Base-by-base conservation (phyloP, 108 stramenopile species). In the Bacterosira constricta region DNA sequence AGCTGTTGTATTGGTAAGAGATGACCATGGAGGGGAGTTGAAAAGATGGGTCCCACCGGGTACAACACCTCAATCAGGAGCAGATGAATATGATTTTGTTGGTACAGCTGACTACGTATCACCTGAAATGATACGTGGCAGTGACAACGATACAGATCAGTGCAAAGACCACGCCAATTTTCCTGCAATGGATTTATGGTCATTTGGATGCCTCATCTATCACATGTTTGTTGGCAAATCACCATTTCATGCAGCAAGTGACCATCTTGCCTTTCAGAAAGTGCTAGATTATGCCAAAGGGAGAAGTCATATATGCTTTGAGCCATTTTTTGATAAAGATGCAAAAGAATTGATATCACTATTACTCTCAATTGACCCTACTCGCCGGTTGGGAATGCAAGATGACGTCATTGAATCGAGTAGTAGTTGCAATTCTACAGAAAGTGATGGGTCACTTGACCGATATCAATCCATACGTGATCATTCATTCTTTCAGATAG, bases 81-180 rank as follows among this genome's bases (percentile, higher is more conserved):
- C n/a, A n/a, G n/a, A n/a, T n/a, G n/a, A n/a, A 25, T 6, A 31
- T 39, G 68, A 69, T 30, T 75, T 68, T 49, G 57, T 75, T 12
- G 81, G 81, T 12, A 82, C 66, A 20, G 57, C 77, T 5, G 76
- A 61, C n/a, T 82, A 73, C 52, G 39, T 66, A 5, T 73, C 66
- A 23, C 81, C 81, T 32, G 77, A 82, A 82, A 66, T 68, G 56
- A 38, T 82, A 34, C 80, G 75, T 15, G 80, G 68, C 17, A 71
- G 17, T 30, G 10, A 1, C 9, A 26, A 15, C 41, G 63, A 55
- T 7, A 18, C 13, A 47, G 34, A 51, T 9, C 12, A 49, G 25
- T 21, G 29, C 6, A 17, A 59, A 21, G 17, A 32, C 4, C 29
- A 42, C 55, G 18, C 26, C 0, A 27, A 18, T 27, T 61, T 18